phyloP scores from a whole-genome alignment of 805 yeast species.

The Kazachstania bromeliacearum region DNA sequence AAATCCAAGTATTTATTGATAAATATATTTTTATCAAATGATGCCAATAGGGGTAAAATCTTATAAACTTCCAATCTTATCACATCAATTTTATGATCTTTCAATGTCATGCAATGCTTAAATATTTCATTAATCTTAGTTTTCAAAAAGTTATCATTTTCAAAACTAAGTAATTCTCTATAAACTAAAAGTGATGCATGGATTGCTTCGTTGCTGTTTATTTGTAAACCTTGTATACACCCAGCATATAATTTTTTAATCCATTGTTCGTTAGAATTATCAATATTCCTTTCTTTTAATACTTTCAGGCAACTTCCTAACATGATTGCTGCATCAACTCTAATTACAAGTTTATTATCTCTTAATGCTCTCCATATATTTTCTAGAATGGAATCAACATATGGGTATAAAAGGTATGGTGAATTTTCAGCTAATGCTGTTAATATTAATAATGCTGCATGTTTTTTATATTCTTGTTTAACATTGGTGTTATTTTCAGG shows the following conservation, averaged over 20 bases:
- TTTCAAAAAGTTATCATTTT: conserved; percentile 60
- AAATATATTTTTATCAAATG: conserved; percentile 64
- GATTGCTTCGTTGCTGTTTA: conserved; percentile 53
- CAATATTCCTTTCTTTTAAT: conserved; percentile 66
- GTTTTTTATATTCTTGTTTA: conserved; percentile 75
- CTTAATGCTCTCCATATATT: conserved; percentile 82
- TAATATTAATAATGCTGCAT: conserved; percentile 80
- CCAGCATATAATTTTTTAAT: conserved; percentile 59
- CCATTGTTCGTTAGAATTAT: conserved; percentile 59
- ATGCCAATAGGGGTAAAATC: conserved; percentile 74
- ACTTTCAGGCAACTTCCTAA: conserved; percentile 70
- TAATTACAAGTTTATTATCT: conserved; percentile 63
- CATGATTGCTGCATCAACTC: conserved; percentile 79
- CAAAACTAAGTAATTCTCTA: conserved; percentile 59
- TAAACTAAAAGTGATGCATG: conserved; percentile 82
- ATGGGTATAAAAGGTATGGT: conserved; percentile 72
- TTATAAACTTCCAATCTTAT: conserved; percentile 79
- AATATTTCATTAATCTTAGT: conserved; percentile 69
- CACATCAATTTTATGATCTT: conserved; percentile 65
- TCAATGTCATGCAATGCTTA: conserved; percentile 61
- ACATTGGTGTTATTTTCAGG: conserved; percentile 39
- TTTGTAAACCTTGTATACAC: conserved; percentile 50
- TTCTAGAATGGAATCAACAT: conserved; percentile 67
- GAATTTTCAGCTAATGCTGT: conserved; percentile 78
- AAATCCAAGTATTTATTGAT: conserved; percentile 74